phyloP scores from a whole-genome alignment of 306 rosid species.

The Ormosia semicastrata region DNA sequence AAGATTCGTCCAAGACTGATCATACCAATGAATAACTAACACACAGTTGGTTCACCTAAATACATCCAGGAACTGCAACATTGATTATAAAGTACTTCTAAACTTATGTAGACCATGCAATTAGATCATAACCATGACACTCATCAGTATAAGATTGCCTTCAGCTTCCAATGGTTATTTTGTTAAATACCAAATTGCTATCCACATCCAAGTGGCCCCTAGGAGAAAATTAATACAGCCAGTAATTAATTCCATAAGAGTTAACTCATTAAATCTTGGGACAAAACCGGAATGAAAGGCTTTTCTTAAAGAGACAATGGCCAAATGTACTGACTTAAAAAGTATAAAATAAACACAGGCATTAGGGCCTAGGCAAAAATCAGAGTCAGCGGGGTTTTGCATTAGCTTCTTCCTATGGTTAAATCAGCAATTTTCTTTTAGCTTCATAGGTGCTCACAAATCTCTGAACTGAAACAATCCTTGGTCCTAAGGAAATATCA shows the following conservation, averaged over 20 bases:
- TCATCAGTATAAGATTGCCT: background rate
- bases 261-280: background rate
- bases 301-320: background rate
- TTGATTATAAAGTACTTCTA: background rate
- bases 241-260: background rate
- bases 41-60: background rate
- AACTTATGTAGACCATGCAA: background rate
- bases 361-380: background rate
- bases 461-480: background rate
- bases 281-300: background rate
- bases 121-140: slow-evolving; percentile 16
- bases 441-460: background rate
- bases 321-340: background rate
- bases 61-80: background rate
- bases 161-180: background rate
- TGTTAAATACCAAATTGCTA: background rate
- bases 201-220: slow-evolving; percentile 9
- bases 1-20: background rate
- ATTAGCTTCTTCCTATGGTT: background rate
- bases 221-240: background rate
- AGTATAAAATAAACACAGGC: background rate
- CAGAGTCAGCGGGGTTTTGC: background rate
- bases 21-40: background rate
- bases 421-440: background rate
- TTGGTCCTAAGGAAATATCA: background rate